phyloP scores from a whole-genome alignment of 805 yeast species.

The Metschnikowia amazonensis region DNA sequence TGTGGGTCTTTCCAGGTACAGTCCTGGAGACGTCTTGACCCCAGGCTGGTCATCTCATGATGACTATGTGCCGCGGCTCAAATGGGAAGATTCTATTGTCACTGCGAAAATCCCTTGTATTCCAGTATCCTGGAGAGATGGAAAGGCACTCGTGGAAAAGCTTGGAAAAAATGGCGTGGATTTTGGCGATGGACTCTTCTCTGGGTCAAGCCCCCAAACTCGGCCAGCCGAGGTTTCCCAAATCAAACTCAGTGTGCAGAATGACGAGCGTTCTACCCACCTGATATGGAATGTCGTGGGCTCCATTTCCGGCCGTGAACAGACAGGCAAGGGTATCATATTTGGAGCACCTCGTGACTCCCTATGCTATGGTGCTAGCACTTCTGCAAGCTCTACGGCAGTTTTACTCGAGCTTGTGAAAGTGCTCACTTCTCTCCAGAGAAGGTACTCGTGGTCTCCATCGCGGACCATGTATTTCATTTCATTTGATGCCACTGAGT shows the following conservation, averaged over 20 bases:
- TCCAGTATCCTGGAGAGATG: conserved; percentile 76
- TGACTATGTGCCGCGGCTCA: conserved; percentile 35
- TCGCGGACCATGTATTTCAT: conserved; percentile 76
- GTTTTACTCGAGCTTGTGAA: conserved; percentile 68
- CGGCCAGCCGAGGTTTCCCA: conserved; percentile 12
- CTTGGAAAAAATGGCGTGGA: conserved; percentile 23
- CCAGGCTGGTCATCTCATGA: conserved; percentile 67
- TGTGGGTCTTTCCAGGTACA: conserved; percentile 54
- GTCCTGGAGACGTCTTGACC: conserved; percentile 74
- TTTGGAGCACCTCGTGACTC: conserved; percentile 85
- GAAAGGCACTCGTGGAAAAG: conserved; percentile 34
- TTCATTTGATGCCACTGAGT: conserved; percentile 79
- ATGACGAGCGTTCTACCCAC: conserved; percentile 52
- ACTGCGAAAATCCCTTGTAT: conserved; percentile 72
- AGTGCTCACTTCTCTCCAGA: conserved; percentile 59
- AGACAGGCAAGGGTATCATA: conserved; percentile 63
- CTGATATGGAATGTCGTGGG: conserved; percentile 78
- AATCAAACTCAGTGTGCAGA: conserved; percentile 29
- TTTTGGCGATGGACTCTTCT: conserved; percentile 26
- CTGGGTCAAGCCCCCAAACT: conserved; percentile 20
- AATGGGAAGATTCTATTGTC: conserved; percentile 45
- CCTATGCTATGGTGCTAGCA: conserved; percentile 66
- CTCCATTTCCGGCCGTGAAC: conserved; percentile 76
- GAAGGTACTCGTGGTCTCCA: conserved; percentile 74
- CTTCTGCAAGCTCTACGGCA: conserved; percentile 72